phyloP scores from a whole-genome alignment of 768 basidiomycete genomes.

The Lentinula sp. region DNA sequence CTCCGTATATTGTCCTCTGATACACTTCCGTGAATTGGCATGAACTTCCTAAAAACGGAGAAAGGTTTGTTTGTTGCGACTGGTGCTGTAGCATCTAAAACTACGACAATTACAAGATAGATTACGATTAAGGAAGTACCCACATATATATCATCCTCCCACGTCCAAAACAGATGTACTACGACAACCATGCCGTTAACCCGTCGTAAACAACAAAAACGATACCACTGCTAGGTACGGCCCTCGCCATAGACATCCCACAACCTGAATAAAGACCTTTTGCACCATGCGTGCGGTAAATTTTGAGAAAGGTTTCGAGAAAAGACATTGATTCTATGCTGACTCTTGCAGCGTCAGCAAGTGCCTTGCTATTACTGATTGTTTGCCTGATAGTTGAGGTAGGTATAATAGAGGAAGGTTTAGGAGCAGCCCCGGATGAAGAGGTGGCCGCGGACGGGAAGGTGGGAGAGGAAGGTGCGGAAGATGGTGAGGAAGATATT shows the following conservation, averaged over 20 bases:
- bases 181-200: conserved; percentile 22
- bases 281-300: conserved; percentile 71
- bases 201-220: conserved; percentile 89
- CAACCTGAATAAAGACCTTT: conserved; percentile 82
- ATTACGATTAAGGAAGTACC: background rate
- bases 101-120: background rate
- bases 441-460: background rate
- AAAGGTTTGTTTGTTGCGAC: no score
- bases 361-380: background rate
- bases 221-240: conserved; percentile 81
- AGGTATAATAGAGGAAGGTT: conserved; percentile 9
- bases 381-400: conserved; percentile 15
- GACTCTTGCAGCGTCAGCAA: background rate
- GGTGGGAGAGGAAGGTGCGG: background rate
- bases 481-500: background rate
- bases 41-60: no score
- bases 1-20: background rate
- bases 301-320: conserved; percentile 52
- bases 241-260: conserved; percentile 79
- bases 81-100: background rate
- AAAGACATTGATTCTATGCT: conserved; percentile 29
- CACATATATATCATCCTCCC: background rate
- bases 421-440: background rate
- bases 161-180: background rate
- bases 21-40: background rate